phyloP scores from a whole-genome alignment of 257 asterid species.

The Petunia axillaris region DNA sequence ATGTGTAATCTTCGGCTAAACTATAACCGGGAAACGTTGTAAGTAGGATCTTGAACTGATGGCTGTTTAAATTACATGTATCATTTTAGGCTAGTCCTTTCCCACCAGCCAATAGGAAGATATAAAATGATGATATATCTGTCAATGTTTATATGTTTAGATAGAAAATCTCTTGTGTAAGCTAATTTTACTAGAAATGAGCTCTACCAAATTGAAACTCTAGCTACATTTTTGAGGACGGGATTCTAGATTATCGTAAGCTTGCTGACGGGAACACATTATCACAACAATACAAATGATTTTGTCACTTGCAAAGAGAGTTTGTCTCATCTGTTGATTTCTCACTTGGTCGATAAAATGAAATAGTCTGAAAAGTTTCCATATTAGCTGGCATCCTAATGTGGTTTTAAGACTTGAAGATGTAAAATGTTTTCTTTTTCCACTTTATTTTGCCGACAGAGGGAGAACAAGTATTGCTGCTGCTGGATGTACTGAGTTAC shows the following conservation, averaged over 20 bases:
- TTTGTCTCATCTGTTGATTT: not conserved
- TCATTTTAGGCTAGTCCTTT: not conserved
- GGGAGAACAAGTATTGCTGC: conserved; percentile 95
- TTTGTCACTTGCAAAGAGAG: not conserved
- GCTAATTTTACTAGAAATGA: not conserved
- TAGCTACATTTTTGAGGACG: not conserved
- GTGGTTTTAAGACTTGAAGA: not conserved
- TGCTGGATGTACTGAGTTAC: conserved; percentile 49
- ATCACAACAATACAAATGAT: conserved; percentile 1
- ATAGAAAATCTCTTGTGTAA: not conserved
- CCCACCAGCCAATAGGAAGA: not conserved
- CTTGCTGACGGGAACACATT: not conserved
- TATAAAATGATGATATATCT: not conserved
- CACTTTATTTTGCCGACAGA: conserved; percentile 46
- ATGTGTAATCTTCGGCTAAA: too few relatives aligned
- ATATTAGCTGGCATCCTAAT: too few relatives aligned
- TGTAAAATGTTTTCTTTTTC: not conserved
- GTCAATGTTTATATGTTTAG: not conserved
- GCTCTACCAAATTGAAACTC: conserved; percentile 5
- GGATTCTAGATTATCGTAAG: not conserved
- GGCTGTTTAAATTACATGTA: conserved; percentile 1
- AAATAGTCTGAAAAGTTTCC: too few relatives aligned
- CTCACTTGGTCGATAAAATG: not conserved
- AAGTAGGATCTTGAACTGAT: not conserved
- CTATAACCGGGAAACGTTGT: not conserved